Conservation (phyloP, 495 filamentous ascomycete species). For the Cercophora scortea region DNA sequence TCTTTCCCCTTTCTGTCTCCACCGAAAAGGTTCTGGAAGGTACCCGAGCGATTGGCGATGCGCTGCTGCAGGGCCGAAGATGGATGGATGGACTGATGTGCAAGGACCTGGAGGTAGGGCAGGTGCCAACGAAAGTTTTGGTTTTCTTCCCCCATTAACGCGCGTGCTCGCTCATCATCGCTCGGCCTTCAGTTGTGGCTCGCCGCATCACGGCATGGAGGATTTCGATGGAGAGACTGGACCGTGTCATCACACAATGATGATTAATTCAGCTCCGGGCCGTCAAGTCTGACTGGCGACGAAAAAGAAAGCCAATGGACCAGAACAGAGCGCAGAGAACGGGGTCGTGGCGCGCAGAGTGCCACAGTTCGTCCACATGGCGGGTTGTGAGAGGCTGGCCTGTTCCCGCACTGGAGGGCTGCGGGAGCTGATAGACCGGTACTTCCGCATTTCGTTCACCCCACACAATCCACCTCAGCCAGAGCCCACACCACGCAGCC, state of each 20-base stretch:
- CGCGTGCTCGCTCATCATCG: too few species aligned
- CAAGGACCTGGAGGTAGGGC: too few species aligned
- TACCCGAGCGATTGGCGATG: too few species aligned
- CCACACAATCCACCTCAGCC: background rate
- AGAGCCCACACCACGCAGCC: background rate
- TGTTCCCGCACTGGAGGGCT: background rate
- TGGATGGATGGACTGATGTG: too few species aligned
- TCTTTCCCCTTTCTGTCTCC: background rate
- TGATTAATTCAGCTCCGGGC: too few species aligned
- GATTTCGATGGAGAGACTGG: too few species aligned
- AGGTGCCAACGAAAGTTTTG: too few species aligned
- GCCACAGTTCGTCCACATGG: conserved; percentile 21
- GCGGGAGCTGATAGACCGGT: conserved; percentile 4
- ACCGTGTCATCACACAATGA: too few species aligned
- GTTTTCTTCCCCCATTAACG: too few species aligned
- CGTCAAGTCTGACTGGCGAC: background rate
- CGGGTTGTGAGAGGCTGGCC: conserved; percentile 25
- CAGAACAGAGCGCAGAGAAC: background rate
- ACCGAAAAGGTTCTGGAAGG: background rate
- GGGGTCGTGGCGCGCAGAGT: conserved; percentile 13
- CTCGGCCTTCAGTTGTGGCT: too few species aligned
- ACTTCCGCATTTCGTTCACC: background rate
- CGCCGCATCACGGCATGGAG: too few species aligned
- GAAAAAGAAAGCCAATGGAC: background rate
- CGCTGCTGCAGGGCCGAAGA: too few species aligned